Evolutionary conservation across 2,329 filamentous ascomycete genomes (phyloP).

Genomic region (Cyphellophora attinorum): DNA sequence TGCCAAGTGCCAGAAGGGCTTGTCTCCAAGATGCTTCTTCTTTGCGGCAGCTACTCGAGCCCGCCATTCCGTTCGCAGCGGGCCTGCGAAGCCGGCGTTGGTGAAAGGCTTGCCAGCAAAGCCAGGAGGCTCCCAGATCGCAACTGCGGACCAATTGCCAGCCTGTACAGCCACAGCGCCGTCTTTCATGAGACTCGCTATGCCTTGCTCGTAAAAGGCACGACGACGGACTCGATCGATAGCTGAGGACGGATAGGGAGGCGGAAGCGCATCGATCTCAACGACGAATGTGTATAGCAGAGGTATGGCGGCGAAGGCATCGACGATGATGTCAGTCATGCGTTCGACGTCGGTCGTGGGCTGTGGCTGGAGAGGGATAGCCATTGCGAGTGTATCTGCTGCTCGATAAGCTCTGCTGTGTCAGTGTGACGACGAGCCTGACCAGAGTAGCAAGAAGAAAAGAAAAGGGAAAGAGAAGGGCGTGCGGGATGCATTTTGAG

Average conservation of each 20-base stretch:
- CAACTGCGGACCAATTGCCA: constrained; percentile 10
- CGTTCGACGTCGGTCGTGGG: constrained; percentile 8
- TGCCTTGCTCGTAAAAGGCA: constrained; percentile 16
- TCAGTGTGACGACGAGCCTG: no score
- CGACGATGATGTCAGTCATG: constrained; percentile 15
- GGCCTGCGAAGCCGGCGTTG: constrained; percentile 16
- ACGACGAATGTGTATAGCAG: constrained; percentile 18
- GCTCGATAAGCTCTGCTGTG: no score
- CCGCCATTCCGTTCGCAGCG: constrained; percentile 16
- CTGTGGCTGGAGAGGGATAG: no score
- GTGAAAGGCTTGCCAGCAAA: constrained; percentile 17
- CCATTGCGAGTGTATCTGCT: no score
- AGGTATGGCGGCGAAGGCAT: constrained; percentile 14
- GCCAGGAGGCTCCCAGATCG: constrained; percentile 17
- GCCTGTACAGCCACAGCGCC: constrained; percentile 5
- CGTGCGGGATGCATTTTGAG: no score
- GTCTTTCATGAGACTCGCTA: constrained; percentile 16
- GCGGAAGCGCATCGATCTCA: constrained; percentile 13
- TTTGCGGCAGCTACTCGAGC: constrained; percentile 11
- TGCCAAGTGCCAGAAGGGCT: constrained; percentile 17
- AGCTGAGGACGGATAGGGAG: constrained; percentile 4
- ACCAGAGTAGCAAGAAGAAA: no score
- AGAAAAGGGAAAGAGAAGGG: no score
- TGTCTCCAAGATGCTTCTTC: constrained; percentile 16
- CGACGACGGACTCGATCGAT: constrained; percentile 14